Base-by-base conservation (phyloP, 257 asterid species). In the Knoxia roxburghii region DNA sequence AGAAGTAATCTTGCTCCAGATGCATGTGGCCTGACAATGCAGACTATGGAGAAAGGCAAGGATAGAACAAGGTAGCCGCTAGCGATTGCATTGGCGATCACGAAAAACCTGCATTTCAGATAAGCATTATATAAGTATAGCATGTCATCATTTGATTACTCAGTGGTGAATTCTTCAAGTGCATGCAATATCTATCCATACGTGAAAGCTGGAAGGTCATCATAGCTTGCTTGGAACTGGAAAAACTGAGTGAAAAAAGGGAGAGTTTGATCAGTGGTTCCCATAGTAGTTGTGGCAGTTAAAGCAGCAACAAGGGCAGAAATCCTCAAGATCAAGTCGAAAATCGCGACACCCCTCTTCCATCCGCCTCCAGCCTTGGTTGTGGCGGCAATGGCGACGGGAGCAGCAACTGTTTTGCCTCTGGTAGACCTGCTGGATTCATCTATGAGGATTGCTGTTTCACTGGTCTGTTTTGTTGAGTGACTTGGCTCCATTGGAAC, bases 221-320 rank as follows among this genome's bases (percentile, higher is more conserved):
- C 88, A 32, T 90, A 86, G 85, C 91, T 79, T 30, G 96, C 97
- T 79, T 86, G 82, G 61, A 90, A 88, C 80, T 88, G 96, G 67
- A 86, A 82, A 78, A 86, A 85, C 81, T 85, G 95, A 1, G 89
- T 90, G 82, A 90, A 90, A 75, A 90, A 86, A 26, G 97, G 96
- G 27, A 90, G 90, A 53, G 82, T 77, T 70, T 90, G 87, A 61
- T 87, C 95, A 45, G 96, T 81, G 63, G 97, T 90, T 71, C 85
- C 96, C 97, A 87, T 90, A 49, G 90, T 68, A 76, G 86, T 71
- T 1, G 97, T 58, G 24, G 97, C 96, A 51, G 85, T 87, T 45
- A 88, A 58, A 23, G 91, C 82, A 14, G 90, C 81, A 4, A 73
- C 85, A 15, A 90, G 87, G 0, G 86, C 96, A 69, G 88, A 82